phyloP scores from a whole-genome alignment of 306 rosid genomes.

The Phaseolus lunatus region DNA sequence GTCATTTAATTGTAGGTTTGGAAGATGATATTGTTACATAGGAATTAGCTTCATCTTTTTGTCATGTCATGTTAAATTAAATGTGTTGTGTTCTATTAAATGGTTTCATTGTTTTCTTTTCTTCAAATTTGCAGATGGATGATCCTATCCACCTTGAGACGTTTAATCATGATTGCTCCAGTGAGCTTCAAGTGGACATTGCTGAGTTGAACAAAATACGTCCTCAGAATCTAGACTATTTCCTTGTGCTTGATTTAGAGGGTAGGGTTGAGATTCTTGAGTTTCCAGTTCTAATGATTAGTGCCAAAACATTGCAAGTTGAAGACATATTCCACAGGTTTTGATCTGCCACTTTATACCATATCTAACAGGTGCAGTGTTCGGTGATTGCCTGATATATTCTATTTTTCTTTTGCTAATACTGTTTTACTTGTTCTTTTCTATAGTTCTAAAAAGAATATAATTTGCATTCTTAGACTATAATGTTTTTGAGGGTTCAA shows the following conservation, averaged over 20 bases:
- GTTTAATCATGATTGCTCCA: conserved; percentile 83
- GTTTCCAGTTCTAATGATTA: conserved; percentile 84
- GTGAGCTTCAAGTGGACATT: conserved; percentile 68
- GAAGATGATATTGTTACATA: conserved; percentile 20
- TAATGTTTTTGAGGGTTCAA: background rate
- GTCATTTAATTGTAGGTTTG: conserved; percentile 4
- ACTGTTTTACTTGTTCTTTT: background rate
- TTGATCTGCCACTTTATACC: conserved; percentile 45
- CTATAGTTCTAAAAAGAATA: conserved; percentile 1
- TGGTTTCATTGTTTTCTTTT: conserved; percentile 21
- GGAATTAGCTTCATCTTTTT: conserved; percentile 21
- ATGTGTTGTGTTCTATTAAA: background rate
- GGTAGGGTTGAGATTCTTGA: conserved; percentile 96
- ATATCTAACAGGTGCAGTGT: conserved; percentile 37
- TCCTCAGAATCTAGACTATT: conserved; percentile 74
- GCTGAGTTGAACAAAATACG: conserved; percentile 50
- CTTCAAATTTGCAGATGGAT: conserved; percentile 70
- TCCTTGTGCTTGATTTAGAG: conserved; percentile 98
- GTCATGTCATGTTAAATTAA: background rate
- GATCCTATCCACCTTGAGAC: conserved; percentile 74
- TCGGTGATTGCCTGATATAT: conserved; percentile 28
- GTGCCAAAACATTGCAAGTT: conserved; percentile 74
- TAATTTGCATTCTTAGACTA: conserved; percentile 9
- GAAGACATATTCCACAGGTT: conserved; percentile 95
- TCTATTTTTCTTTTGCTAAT: conserved; percentile 1